A percentile compares a stretch with the other conserved stretches of the same genome.
Evolutionary conservation across 192 early-diverging fungal species (phyloP).

Genomic region (Coemansia sp.): DNA sequence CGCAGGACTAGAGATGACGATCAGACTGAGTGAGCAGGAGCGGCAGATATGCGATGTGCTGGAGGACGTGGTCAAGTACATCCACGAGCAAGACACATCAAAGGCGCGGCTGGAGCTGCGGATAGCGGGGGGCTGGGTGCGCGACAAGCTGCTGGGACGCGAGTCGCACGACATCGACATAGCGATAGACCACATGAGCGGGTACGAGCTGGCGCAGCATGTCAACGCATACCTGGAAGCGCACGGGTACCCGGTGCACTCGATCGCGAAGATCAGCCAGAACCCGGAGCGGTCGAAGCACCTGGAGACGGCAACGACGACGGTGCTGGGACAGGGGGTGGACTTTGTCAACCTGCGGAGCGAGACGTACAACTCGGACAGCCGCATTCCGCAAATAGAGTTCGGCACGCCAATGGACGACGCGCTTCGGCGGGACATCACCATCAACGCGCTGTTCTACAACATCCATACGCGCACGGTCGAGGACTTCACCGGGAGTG

Average conservation of each 20-base stretch:
- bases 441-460: constrained; percentile 97
- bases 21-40: constrained; percentile 64
- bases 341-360: constrained; percentile 97
- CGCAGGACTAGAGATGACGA: constrained; percentile 18
- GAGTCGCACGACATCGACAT: constrained; percentile 92
- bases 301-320: constrained; percentile 92
- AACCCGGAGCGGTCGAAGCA: constrained; percentile 98
- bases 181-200: constrained; percentile 90
- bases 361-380: constrained; percentile 82
- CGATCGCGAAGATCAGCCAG: constrained; percentile 79
- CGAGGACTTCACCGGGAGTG: constrained; percentile 83
- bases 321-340: constrained; percentile 70
- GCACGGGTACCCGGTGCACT: constrained; percentile 30
- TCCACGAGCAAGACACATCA: constrained; percentile 53
- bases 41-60: constrained; percentile 68
- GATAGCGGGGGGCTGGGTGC: constrained; percentile 98
- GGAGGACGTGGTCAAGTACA: constrained; percentile 57
- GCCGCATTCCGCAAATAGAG: constrained; percentile 72
- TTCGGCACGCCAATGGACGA: constrained; percentile 93
- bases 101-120: constrained; percentile 65
- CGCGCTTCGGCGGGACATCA: constrained; percentile 91
- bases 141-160: constrained; percentile 94
- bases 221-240: constrained; percentile 66
- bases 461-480: constrained; percentile 82
- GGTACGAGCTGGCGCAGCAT: constrained; percentile 80